Percentiles rank a stretch among this genome's conserved stretches.
phyloP scores from a whole-genome alignment of 2,329 filamentous ascomycete genomes.

The Aspergillus quadricinctus region DNA sequence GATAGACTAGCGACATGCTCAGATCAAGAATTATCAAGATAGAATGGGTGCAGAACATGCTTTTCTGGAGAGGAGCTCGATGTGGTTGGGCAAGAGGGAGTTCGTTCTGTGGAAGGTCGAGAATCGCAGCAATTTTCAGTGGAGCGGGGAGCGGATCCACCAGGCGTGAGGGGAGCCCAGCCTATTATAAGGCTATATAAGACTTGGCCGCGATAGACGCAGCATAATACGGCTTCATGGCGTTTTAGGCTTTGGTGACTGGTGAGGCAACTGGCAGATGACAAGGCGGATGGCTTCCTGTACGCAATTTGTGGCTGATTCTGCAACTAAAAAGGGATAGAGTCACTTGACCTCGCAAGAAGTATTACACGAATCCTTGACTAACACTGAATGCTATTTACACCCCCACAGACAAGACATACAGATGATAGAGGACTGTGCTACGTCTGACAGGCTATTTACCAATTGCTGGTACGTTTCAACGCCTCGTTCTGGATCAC shows the following conservation, averaged over 20 bases:
- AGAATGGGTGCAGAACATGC: background rate
- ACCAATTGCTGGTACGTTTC: constrained; percentile 42
- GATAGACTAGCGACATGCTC: background rate
- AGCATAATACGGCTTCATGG: background rate
- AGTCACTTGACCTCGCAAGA: background rate
- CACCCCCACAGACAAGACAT: background rate
- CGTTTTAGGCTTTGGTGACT: background rate
- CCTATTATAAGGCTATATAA: constrained; percentile 12
- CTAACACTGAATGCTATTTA: background rate
- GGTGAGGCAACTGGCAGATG: background rate
- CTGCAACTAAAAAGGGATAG: background rate
- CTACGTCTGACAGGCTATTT: constrained; percentile 1
- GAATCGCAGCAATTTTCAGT: constrained; percentile 1
- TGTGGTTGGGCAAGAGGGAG: background rate
- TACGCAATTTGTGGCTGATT: background rate
- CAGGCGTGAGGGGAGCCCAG: background rate
- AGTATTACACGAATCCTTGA: background rate
- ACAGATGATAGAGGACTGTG: constrained; percentile 2
- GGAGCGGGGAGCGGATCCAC: constrained; percentile 17
- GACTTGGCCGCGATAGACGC: constrained; percentile 1
- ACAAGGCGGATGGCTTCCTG: background rate
- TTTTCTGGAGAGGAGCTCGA: background rate
- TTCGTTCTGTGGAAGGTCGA: background rate
- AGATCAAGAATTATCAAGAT: background rate
- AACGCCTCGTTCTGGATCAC: constrained; percentile 65